These are phyloP conservation scores for Suillus fuscotomentosus DNA, from an alignment of 768 basidiomycete species.

Conservation along the genomic window DNA sequence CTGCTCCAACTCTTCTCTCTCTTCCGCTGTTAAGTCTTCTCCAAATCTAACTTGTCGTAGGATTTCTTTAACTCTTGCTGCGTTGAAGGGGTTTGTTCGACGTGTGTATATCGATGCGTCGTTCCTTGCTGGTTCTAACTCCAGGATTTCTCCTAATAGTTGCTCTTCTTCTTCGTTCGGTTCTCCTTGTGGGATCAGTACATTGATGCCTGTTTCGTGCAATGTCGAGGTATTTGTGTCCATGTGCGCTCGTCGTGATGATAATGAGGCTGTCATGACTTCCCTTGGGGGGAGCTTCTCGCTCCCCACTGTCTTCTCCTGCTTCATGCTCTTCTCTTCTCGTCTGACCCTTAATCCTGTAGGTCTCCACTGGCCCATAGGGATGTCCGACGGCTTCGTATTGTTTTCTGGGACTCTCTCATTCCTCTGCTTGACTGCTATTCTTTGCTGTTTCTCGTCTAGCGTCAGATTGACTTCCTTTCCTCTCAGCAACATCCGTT, in stretches of 20 bases:
- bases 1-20: no score
- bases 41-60: not conserved
- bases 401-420: no score
- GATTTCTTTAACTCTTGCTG: slow-evolving; percentile 19
- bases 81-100: not conserved
- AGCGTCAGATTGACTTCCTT: not conserved
- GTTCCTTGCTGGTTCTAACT: not conserved
- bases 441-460: not conserved
- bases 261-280: no score
- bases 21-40: fast-evolving
- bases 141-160: not conserved
- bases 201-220: no score
- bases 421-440: no score
- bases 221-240: no score
- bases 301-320: not conserved
- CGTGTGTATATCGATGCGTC: not conserved
- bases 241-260: no score
- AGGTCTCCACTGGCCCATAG: not conserved
- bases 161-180: no score
- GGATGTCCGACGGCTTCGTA: not conserved
- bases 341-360: no score
- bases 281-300: not conserved
- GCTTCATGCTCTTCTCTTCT: no score
- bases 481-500: not conserved
- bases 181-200: no score